phyloP scores from a whole-genome alignment of 805 yeast genomes.

The Lipomyces spencermartinsiae region DNA sequence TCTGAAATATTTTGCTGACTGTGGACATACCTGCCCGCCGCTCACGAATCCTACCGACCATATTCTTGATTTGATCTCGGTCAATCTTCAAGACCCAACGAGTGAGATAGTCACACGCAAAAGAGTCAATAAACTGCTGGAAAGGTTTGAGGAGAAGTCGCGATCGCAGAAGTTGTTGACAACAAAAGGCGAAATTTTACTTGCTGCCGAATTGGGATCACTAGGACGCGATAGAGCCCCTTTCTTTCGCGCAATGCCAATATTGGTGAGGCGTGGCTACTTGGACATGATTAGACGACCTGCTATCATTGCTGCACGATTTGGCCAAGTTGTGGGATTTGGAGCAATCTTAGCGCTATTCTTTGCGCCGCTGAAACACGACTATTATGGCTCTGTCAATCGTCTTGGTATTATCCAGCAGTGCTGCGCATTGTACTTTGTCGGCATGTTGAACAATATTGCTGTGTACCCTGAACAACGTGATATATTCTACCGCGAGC shows the following conservation, averaged over 20 bases:
- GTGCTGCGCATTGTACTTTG: constrained; percentile 71
- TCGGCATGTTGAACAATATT: constrained; percentile 80
- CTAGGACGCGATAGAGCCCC: constrained; percentile 46
- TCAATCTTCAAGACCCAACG: constrained; percentile 54
- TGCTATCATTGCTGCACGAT: constrained; percentile 68
- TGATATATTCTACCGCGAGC: constrained; percentile 78
- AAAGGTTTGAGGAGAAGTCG: constrained; percentile 16
- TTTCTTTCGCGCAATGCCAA: constrained; percentile 47
- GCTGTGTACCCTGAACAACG: constrained; percentile 77
- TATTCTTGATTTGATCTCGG: constrained; percentile 72
- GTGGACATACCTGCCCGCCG: constrained; percentile 65
- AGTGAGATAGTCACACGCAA: constrained; percentile 52
- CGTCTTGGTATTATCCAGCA: constrained; percentile 80
- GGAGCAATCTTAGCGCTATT: constrained; percentile 71
- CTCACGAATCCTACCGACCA: constrained; percentile 76
- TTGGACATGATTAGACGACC: constrained; percentile 56
- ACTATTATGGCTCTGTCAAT: constrained; percentile 60
- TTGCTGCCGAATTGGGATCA: constrained; percentile 43
- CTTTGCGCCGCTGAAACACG: constrained; percentile 63
- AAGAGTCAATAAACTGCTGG: constrained; percentile 51
- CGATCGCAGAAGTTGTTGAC: background rate
- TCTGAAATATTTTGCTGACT: constrained; percentile 53
- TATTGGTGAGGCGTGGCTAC: constrained; percentile 50
- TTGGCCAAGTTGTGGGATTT: constrained; percentile 66
- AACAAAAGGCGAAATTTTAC: constrained; percentile 16